Evolutionary conservation across 2,329 filamentous ascomycete species (phyloP).

Genomic region (Fusarium longipes): DNA sequence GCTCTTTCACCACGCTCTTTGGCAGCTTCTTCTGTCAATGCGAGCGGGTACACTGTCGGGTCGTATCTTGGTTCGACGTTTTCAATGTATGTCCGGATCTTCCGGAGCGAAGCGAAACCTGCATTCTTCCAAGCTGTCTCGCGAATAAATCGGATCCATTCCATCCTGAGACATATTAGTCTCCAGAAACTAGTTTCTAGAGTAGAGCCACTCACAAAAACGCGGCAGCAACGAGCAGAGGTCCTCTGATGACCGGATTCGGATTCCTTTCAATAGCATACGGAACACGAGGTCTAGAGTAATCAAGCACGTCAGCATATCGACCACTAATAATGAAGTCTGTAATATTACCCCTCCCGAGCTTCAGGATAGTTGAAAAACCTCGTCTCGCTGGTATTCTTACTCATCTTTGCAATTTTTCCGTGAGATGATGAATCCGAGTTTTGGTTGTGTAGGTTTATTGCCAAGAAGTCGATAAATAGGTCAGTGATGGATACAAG

Average conservation of each 20-base stretch:
- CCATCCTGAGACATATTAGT: slow-evolving; percentile 36
- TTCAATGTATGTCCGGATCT: slow-evolving; percentile 63
- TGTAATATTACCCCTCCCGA: slow-evolving; percentile 30
- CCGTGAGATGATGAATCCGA: neutral
- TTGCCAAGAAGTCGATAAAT: neutral
- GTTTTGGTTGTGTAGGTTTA: neutral
- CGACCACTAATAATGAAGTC: neutral
- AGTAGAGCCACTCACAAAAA: slow-evolving; percentile 21
- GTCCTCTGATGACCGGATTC: slow-evolving; percentile 34
- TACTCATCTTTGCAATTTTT: slow-evolving; percentile 9
- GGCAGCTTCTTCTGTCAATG: slow-evolving; percentile 58
- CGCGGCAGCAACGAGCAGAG: slow-evolving; percentile 29
- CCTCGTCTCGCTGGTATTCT: neutral
- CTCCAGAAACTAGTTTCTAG: rapidly evolving
- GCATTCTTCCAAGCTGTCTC: slow-evolving; percentile 66
- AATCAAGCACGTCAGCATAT: slow-evolving; percentile 25
- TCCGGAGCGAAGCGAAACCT: slow-evolving; percentile 69
- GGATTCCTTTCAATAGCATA: slow-evolving; percentile 31
- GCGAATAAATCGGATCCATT: slow-evolving; percentile 42
- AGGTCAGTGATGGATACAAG: neutral
- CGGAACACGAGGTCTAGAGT: slow-evolving; percentile 31
- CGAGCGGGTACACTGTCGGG: slow-evolving; percentile 57
- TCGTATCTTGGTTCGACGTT: slow-evolving; percentile 61
- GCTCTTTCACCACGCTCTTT: slow-evolving; percentile 14
- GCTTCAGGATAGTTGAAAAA: slow-evolving; percentile 41